Base-by-base conservation (phyloP, 192 early-diverging fungal species). In the Dimargaris cristalligena region DNA sequence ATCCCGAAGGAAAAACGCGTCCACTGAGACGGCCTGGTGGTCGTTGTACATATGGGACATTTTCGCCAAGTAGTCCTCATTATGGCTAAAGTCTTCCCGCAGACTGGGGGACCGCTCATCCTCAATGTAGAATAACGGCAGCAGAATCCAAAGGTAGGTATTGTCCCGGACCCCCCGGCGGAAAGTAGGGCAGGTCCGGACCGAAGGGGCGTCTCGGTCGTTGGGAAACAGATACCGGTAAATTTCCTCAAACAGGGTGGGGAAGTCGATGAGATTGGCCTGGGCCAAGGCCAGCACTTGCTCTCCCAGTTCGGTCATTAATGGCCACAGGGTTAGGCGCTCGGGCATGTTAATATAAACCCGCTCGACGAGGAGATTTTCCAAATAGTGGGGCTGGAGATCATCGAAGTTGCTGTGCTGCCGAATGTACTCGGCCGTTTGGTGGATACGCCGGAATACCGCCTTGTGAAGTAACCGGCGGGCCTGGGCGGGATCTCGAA, bases 1-100 rank as follows among this genome's bases (percentile, higher is more conserved):
- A 48, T 89, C 86, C 23, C 86, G 78, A 52, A 87, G 71, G 34
- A 78, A 84, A 62, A 87, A 87, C 20, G 77, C 83, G 52, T 86
- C 85, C 63, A 67, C 70, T 3, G 84, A 84, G 50, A 80, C 71
- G 30, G 81, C 80, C 62, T 89, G 86, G 45, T 78, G 72, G 52
- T 85, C 83, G 65, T 87, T 84, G 62, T 85, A 89, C 64, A 89
- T 71, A 30, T 68, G 71, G 35, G 84, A 72, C 48, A 89, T 64
- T 63, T 83, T 80, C 34, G 75, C 76, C 67, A 89, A 78, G 59
- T 86, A 71, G 16, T 78, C 78, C 63, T 89, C 86, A 52, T 85
- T 85, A 25, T 72, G 70, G 14, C 71, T 72, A 65, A 85, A 74
- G 49, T 89, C 86, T 25, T 72, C 71, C n/a, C 76, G 63, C 44